phyloP scores from a whole-genome alignment of 768 basidiomycete species.

The Boletus patriciae region DNA sequence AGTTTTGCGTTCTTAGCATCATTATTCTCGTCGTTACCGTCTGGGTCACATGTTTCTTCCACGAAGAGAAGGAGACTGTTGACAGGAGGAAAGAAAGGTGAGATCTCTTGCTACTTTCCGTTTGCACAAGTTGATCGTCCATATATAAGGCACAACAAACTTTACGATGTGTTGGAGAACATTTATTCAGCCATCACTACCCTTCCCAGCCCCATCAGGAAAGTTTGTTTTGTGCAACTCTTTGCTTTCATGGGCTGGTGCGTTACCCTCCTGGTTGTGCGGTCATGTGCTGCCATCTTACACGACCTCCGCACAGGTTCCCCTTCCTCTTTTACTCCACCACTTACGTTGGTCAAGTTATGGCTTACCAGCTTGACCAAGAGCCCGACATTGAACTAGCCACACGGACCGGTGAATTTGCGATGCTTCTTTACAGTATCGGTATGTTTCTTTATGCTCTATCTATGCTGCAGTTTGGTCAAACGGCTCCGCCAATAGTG shows the following conservation, averaged over 20 bases:
- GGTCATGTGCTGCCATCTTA: slow-evolving; percentile 10
- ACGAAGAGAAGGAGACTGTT: slow-evolving; percentile 74
- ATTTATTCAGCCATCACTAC: slow-evolving; percentile 71
- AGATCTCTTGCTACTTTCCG: slow-evolving; percentile 6
- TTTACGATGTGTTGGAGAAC: slow-evolving; percentile 74
- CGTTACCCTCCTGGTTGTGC: slow-evolving; percentile 21
- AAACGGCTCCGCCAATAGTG: slow-evolving; percentile 45
- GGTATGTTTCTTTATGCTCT: slow-evolving; percentile 44
- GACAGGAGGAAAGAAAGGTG: slow-evolving; percentile 46
- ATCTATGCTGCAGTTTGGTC: not conserved
- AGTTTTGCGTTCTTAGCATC: slow-evolving; percentile 88
- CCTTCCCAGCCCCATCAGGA: slow-evolving; percentile 79
- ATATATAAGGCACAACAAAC: slow-evolving; percentile 42
- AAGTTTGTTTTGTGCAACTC: slow-evolving; percentile 91
- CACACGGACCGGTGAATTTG: slow-evolving; percentile 81
- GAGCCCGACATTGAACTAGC: slow-evolving; percentile 86
- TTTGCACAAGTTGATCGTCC: slow-evolving; percentile 1
- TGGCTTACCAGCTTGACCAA: slow-evolving; percentile 72
- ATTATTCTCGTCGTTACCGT: slow-evolving; percentile 78
- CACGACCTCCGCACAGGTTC: slow-evolving; percentile 54
- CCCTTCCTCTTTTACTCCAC: slow-evolving; percentile 95
- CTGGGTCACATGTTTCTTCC: slow-evolving; percentile 83
- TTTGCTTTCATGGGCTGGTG: slow-evolving; percentile 98
- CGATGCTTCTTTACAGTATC: slow-evolving; percentile 87
- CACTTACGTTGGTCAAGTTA: slow-evolving; percentile 91